phyloP scores from a whole-genome alignment of 2,329 filamentous ascomycete genomes.

The Fusarium burgessii region DNA sequence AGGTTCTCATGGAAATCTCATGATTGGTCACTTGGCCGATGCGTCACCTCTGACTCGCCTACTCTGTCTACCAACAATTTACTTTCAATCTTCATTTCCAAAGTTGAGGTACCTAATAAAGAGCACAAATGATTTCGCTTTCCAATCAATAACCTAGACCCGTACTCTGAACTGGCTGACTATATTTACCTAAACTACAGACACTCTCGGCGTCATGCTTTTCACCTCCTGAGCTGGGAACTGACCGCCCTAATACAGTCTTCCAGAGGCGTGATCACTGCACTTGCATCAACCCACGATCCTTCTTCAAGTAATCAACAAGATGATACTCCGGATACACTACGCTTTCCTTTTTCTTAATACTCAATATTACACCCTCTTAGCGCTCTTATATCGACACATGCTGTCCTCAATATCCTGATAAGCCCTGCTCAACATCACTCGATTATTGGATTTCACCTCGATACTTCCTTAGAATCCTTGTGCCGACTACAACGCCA shows the following conservation, averaged over 20 bases:
- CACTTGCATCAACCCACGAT: slow-evolving; percentile 13
- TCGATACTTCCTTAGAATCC: background rate
- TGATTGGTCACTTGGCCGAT: slow-evolving; percentile 46
- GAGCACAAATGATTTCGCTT: background rate
- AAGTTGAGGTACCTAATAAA: background rate
- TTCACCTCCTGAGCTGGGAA: slow-evolving; percentile 36
- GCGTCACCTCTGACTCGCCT: slow-evolving; percentile 46
- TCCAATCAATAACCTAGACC: background rate
- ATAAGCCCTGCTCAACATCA: background rate
- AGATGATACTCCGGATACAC: slow-evolving; percentile 45
- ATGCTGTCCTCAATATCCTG: slow-evolving; percentile 37
- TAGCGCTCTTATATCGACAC: slow-evolving; percentile 21
- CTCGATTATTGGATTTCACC: background rate
- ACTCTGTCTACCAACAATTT: slow-evolving; percentile 4
- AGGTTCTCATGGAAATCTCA: slow-evolving; percentile 24
- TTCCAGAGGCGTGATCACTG: slow-evolving; percentile 39
- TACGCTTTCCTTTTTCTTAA: slow-evolving; percentile 25
- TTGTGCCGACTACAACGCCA: background rate
- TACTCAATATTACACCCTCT: slow-evolving; percentile 21
- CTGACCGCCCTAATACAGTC: slow-evolving; percentile 30
- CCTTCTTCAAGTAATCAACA: slow-evolving; percentile 28
- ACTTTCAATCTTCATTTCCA: slow-evolving; percentile 2
- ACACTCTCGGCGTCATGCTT: slow-evolving; percentile 38
- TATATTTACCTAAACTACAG: background rate
- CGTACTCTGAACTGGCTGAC: background rate